These are phyloP conservation scores for Aureobasidium namibiae DNA, from an alignment of 2,329 filamentous ascomycete species.

Conservation along the genomic window DNA sequence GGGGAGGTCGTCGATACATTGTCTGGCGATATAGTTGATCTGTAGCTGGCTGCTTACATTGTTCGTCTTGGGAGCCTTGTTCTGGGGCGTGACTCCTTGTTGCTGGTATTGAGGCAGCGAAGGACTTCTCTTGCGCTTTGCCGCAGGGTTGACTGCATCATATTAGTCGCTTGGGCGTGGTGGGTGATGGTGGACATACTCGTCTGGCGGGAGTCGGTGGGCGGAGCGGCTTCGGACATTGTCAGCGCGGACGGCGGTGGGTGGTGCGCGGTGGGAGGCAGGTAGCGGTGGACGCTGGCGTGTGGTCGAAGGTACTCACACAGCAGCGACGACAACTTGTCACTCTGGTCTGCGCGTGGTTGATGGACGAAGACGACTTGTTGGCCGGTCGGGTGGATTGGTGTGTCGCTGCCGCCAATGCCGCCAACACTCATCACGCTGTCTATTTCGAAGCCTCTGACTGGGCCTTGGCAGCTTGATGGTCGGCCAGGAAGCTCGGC, in stretches of 20 bases:
- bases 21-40: conserved; percentile 60
- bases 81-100: conserved; percentile 20
- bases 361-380: background rate
- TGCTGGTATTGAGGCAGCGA: background rate
- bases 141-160: background rate
- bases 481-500: background rate
- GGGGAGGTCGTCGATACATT: conserved; percentile 53
- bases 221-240: conserved; percentile 12
- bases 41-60: conserved; percentile 48
- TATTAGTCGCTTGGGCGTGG: background rate
- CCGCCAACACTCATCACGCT: background rate
- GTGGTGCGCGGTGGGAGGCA: conserved; percentile 4
- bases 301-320: background rate
- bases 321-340: background rate
- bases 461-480: background rate
- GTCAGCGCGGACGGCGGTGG: conserved; percentile 7
- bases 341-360: background rate
- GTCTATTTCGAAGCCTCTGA: background rate
- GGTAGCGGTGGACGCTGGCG: conserved; percentile 1
- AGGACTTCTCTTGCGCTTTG: conserved; percentile 8
- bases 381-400: background rate
- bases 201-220: background rate
- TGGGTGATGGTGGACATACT: background rate
- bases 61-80: conserved; percentile 43
- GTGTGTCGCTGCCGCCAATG: conserved; percentile 3